Conservation (phyloP, 2,329 filamentous ascomycete species). For the Aspergillus tanneri region DNA sequence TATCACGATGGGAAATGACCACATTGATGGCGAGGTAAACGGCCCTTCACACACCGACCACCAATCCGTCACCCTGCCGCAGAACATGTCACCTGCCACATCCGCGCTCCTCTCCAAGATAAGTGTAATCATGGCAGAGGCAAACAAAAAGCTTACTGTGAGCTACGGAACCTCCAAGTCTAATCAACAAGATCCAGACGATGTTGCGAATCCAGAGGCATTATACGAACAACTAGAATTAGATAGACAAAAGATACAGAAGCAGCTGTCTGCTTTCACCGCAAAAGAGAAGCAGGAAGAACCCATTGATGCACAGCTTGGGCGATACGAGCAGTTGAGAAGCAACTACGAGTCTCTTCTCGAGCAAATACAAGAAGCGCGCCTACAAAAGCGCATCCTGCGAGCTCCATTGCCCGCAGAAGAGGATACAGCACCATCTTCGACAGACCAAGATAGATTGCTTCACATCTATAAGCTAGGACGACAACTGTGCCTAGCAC, state of each 20-base stretch:
- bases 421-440: constrained; percentile 15
- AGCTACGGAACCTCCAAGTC: constrained; percentile 62
- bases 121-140: constrained; percentile 67
- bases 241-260: constrained; percentile 45
- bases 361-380: constrained; percentile 43
- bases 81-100: constrained; percentile 60
- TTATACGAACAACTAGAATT: constrained; percentile 44
- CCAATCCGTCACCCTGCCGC: constrained; percentile 30
- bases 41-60: constrained; percentile 30
- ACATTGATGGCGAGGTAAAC: constrained; percentile 30
- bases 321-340: constrained; percentile 40
- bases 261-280: constrained; percentile 37
- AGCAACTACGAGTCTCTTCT: constrained; percentile 43
- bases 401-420: constrained; percentile 16
- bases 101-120: constrained; percentile 69
- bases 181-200: constrained; percentile 53
- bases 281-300: constrained; percentile 40
- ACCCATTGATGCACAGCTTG: constrained; percentile 36
- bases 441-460: constrained; percentile 33
- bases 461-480: constrained; percentile 31
- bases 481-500: constrained; percentile 33
- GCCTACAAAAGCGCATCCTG: constrained; percentile 35
- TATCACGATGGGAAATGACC: constrained; percentile 42
- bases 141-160: constrained; percentile 66
- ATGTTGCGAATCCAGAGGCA: constrained; percentile 43